Percentiles rank a stretch among this genome's conserved stretches.
Conservation (phyloP, 2,329 filamentous ascomycete genomes). For the Thelonectria blattea region DNA sequence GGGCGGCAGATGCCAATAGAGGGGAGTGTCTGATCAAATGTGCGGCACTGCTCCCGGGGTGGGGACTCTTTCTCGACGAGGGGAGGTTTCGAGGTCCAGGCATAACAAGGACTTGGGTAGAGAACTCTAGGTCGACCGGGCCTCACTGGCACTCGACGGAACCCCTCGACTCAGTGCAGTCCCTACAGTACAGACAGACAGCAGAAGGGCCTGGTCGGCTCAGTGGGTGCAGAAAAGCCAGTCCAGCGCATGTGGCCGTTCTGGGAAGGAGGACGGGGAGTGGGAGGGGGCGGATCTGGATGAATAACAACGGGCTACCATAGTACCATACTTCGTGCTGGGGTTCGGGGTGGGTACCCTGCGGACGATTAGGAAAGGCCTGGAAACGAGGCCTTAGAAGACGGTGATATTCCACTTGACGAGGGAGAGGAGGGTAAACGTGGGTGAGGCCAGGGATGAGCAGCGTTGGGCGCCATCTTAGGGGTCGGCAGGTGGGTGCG, state of each 20-base stretch:
- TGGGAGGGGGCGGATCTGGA: slow-evolving; percentile 37
- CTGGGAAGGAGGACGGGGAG: slow-evolving; percentile 54
- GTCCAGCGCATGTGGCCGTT: slow-evolving; percentile 53
- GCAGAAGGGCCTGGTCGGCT: slow-evolving; percentile 35
- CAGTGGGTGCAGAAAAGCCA: slow-evolving; percentile 37
- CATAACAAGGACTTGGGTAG: slow-evolving; percentile 44
- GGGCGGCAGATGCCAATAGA: slow-evolving; percentile 55
- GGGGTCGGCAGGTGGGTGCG: slow-evolving; percentile 29
- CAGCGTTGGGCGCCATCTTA: slow-evolving; percentile 29
- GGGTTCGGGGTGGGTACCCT: slow-evolving; percentile 34
- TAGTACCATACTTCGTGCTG: slow-evolving; percentile 16
- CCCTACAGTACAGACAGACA: slow-evolving; percentile 28
- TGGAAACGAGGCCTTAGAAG: slow-evolving; percentile 29
- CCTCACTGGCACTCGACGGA: slow-evolving; percentile 29
- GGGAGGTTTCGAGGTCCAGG: slow-evolving; percentile 47
- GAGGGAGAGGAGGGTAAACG: slow-evolving; percentile 17
- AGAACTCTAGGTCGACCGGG: slow-evolving; percentile 31
- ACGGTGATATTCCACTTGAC: slow-evolving; percentile 28
- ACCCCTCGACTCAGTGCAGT: slow-evolving; percentile 26
- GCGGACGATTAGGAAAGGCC: slow-evolving; percentile 31
- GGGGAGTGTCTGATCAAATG: slow-evolving; percentile 55
- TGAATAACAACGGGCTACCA: slow-evolving; percentile 35
- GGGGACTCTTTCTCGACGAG: slow-evolving; percentile 44
- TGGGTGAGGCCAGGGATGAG: slow-evolving; percentile 28
- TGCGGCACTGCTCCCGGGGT: slow-evolving; percentile 57